phyloP scores from a whole-genome alignment of 768 basidiomycete species.

The Naganishia vaughanmartiniae region DNA sequence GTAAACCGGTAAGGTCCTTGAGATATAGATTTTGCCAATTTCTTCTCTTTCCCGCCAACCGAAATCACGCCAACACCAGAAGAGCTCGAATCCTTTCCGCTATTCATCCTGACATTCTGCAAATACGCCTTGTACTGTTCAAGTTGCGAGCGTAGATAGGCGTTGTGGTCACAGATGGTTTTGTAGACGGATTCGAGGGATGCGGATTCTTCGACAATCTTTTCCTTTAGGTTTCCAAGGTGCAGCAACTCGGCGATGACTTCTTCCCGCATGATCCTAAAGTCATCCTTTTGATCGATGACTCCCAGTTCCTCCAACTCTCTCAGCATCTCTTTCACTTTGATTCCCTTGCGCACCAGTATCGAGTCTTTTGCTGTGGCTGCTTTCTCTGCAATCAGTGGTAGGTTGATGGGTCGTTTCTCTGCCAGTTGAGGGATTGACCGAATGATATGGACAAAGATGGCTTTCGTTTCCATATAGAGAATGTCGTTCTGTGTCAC shows the following conservation, averaged over 20 bases:
- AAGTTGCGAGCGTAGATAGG: constrained; percentile 88
- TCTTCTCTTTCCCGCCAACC: constrained; percentile 97
- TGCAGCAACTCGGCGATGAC: constrained; percentile 92
- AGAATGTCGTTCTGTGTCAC: constrained; percentile 97
- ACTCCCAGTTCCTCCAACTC: constrained; percentile 89
- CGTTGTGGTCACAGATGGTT: constrained; percentile 99
- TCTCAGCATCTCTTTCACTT: constrained; percentile 97
- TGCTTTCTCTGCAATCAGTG: constrained; percentile 84
- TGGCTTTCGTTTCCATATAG: constrained; percentile 99
- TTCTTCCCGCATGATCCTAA: constrained; percentile 95
- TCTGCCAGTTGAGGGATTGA: constrained; percentile 82
- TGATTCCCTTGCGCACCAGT: constrained; percentile 94
- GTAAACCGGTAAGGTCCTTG: constrained; percentile 97
- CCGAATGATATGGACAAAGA: constrained; percentile 94
- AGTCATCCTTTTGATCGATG: constrained; percentile 76
- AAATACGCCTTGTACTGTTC: constrained; percentile 99
- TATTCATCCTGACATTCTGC: constrained; percentile 90
- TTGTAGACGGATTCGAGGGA: constrained; percentile 96
- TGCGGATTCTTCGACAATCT: constrained; percentile 86
- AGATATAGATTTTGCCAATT: constrained; percentile 74
- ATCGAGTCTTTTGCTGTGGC: constrained; percentile 96
- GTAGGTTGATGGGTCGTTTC: constrained; percentile 82
- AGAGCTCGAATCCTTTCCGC: constrained; percentile 74
- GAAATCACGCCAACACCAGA: constrained; percentile 86
- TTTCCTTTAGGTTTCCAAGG: constrained; percentile 92